Evolutionary conservation across 2,329 filamentous ascomycete genomes (phyloP), one percentile per base, ranked within the genome.

Genomic region (Phaeomoniella chlamydospora): DNA sequence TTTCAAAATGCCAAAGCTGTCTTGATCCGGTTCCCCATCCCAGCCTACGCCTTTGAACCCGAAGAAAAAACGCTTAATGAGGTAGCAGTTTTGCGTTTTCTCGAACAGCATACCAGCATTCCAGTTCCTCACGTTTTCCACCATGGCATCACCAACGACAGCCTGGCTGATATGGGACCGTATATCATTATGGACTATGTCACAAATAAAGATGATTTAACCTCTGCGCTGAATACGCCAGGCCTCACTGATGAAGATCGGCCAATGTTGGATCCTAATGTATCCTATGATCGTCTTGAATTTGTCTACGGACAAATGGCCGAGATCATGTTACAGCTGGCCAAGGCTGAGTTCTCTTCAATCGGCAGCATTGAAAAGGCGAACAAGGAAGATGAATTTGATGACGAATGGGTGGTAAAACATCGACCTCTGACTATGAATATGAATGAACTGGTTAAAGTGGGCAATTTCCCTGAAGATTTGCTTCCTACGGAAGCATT

Each of bases 251-350:
- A 33, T 31, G 36, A 51, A 15, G 49, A 56, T 6, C 35, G 39
- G 16, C 54, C 43, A 29, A 37, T 56, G 34, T 44, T 62, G 16
- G 45, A 62, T 40, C 51, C 52, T 3, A 41, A 54, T 12, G 50
- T 64, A 14, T 38, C 40, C 26, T 45, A 58, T 19, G 39, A 48
- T 3, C 54, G 47, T 18, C 51, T 64, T 0, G 39, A 52, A 35
- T 37, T 42, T 5, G 38, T 61, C 1, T 66, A 65, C 41, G 35
- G 47, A 2, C 51, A 66, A 40, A 51, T 66, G 38, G 62, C 62
- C 10, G 45, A 45, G 4, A 58, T 59, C 31, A 11, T 65, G 14
- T 46, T 68, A 3, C 51, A 62, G 36, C 47, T 68, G 1, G 54
- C 48, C 2, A 43, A 18, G 4, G 41, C 47, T 1, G 51, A 45